These are phyloP conservation scores for Obelidium mucronatum DNA, from an alignment of 192 early-diverging fungal species.

Conservation along the genomic window DNA sequence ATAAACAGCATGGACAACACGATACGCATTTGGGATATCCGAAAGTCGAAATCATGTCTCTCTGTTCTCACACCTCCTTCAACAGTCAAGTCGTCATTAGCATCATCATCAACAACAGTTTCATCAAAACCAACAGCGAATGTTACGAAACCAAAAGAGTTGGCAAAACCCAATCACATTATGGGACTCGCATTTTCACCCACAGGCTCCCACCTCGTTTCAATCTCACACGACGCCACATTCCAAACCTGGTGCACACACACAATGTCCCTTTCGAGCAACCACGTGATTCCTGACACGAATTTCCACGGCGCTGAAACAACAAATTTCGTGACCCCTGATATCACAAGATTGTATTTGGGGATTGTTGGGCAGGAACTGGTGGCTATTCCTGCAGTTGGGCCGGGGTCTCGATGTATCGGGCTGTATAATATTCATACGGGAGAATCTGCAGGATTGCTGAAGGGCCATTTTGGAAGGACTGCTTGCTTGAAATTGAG, in stretches of 20 bases:
- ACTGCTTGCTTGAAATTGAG: conserved; percentile 63
- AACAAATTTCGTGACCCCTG: no score
- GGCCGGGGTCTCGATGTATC: conserved; percentile 47
- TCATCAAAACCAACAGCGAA: no score
- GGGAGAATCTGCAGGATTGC: conserved; percentile 59
- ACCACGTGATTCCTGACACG: conserved; percentile 39
- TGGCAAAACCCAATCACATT: no score
- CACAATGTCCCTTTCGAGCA: conserved; percentile 39
- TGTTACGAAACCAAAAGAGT: no score
- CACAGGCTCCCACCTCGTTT: neutral
- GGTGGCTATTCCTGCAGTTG: conserved; percentile 8
- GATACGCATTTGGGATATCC: conserved; percentile 85
- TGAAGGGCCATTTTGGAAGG: conserved; percentile 71
- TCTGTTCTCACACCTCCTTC: conserved; percentile 67
- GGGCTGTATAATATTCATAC: conserved; percentile 64
- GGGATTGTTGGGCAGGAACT: neutral
- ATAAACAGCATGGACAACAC: conserved; percentile 66
- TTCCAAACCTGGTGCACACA: conserved; percentile 46
- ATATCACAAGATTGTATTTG: no score
- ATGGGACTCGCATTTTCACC: neutral
- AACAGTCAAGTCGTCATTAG: conserved; percentile 65
- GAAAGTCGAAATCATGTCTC: conserved; percentile 73
- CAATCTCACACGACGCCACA: neutral
- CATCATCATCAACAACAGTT: conserved; percentile 57
- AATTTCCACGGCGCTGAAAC: conserved; percentile 33